Evolutionary conservation across 345 rosid species (phyloP).

Genomic region (Acer yangbiense): DNA sequence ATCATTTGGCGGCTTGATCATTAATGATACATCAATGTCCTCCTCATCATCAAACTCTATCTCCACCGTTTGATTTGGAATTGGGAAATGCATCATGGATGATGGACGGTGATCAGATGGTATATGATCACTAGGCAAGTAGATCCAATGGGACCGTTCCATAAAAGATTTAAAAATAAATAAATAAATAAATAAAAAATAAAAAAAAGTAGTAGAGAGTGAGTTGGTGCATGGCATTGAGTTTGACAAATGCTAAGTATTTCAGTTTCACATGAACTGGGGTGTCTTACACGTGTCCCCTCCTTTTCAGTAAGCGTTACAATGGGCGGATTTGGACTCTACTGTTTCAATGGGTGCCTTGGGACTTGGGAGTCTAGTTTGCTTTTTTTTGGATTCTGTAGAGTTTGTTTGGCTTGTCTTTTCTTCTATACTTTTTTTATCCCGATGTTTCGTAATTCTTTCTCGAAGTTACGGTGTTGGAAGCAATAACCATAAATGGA

Average conservation of each 20-base stretch:
- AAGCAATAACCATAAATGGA: too few relatives aligned
- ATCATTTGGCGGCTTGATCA: not conserved
- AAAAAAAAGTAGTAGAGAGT: not conserved
- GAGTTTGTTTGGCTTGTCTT: not conserved
- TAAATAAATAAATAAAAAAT: too few relatives aligned
- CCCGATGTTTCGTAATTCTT: too few relatives aligned
- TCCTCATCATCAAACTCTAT: not conserved
- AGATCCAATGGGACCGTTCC: not conserved
- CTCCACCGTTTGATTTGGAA: not conserved
- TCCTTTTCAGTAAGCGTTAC: not conserved
- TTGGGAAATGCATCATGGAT: not conserved
- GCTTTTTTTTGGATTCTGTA: not conserved
- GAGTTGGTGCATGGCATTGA: not conserved
- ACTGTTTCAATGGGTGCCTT: not conserved
- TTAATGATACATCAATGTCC: not conserved
- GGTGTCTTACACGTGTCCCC: constrained; percentile 15
- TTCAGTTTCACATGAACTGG: not conserved
- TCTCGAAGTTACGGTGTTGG: not conserved
- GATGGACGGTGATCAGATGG: not conserved
- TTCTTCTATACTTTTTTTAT: too few relatives aligned
- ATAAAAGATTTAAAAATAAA: not conserved
- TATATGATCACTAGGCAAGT: too few relatives aligned
- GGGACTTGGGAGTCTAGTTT: not conserved
- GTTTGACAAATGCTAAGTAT: not conserved
- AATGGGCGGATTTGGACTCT: not conserved